These are phyloP conservation scores for Malus hybrid DNA, from an alignment of 331 rosid species.

Conservation along the genomic window DNA sequence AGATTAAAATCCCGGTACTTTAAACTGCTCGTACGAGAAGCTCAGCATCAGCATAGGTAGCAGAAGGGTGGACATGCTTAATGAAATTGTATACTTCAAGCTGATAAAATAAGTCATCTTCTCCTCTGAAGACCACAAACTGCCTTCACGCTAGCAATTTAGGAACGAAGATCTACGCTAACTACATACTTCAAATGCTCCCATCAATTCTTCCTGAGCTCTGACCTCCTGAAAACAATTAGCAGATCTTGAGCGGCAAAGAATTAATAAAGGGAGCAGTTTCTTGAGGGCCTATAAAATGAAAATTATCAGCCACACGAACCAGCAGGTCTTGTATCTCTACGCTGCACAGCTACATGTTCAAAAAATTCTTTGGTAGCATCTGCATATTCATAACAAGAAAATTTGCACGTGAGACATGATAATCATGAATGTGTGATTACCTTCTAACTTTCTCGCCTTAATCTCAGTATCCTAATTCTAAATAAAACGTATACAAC, in stretches of 20 bases:
- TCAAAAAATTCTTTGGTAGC: slow-evolving; percentile 71
- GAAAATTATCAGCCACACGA: slow-evolving; percentile 13
- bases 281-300: neutral
- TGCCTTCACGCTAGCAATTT: slow-evolving; percentile 3
- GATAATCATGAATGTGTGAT: neutral
- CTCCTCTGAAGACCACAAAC: slow-evolving; percentile 21
- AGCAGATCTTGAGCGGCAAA: neutral
- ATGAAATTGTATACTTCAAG: slow-evolving; percentile 7
- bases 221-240: slow-evolving; percentile 31
- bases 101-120: slow-evolving; percentile 1
- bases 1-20: neutral
- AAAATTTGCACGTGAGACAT: neutral
- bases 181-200: slow-evolving; percentile 15
- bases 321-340: slow-evolving; percentile 48
- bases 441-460: neutral
- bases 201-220: slow-evolving; percentile 22
- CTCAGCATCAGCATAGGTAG: neutral
- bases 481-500: neutral
- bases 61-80: neutral
- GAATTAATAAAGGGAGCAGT: neutral
- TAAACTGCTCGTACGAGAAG: neutral
- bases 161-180: slow-evolving; percentile 5
- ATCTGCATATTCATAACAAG: slow-evolving; percentile 44
- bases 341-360: slow-evolving; percentile 33
- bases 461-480: neutral